Evolutionary conservation across 495 filamentous ascomycete species (phyloP).

Genomic region (Tuber melanosporum): DNA sequence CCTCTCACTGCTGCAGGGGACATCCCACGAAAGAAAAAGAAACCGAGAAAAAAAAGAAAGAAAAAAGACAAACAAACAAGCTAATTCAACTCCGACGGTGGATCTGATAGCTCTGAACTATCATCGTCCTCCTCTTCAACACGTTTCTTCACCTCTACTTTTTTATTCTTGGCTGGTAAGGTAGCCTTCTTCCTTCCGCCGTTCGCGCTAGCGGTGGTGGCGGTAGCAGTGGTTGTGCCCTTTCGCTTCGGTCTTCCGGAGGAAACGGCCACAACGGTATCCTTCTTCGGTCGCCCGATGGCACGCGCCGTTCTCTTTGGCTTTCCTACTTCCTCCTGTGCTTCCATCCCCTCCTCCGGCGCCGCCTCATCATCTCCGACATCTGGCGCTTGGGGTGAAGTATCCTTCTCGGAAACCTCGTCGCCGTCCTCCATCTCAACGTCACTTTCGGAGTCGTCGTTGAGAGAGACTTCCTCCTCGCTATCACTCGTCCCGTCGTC

Average conservation of each 20-base stretch:
- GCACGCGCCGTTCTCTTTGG: conserved; percentile 15
- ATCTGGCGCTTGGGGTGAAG: conserved; percentile 4
- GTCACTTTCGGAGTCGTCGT: conserved; percentile 43
- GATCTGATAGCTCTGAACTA: conserved; percentile 32
- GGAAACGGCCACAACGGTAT: conserved; percentile 8
- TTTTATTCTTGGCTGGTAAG: conserved; percentile 15
- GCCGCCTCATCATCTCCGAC: background rate
- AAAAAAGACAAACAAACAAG: conserved; percentile 13
- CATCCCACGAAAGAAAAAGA: background rate
- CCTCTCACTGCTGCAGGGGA: background rate
- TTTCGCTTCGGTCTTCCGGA: background rate
- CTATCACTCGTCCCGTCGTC: conserved; percentile 35
- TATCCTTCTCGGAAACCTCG: conserved; percentile 51
- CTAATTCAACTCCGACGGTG: conserved; percentile 25
- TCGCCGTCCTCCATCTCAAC: conserved; percentile 52
- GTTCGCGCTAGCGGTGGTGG: background rate
- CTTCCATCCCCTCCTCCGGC: conserved; percentile 8
- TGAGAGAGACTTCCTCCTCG: conserved; percentile 29
- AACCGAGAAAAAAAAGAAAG: background rate
- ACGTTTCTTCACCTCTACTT: conserved; percentile 2
- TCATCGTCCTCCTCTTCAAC: conserved; percentile 15
- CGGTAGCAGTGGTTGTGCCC: background rate
- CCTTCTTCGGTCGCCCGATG: conserved; percentile 26
- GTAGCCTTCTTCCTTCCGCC: conserved; percentile 14
- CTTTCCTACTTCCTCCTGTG: conserved; percentile 6